Evolutionary conservation across 225 moss, liverwort and hornwort species (phyloP).

Genomic region (Anthoceros angustus): DNA sequence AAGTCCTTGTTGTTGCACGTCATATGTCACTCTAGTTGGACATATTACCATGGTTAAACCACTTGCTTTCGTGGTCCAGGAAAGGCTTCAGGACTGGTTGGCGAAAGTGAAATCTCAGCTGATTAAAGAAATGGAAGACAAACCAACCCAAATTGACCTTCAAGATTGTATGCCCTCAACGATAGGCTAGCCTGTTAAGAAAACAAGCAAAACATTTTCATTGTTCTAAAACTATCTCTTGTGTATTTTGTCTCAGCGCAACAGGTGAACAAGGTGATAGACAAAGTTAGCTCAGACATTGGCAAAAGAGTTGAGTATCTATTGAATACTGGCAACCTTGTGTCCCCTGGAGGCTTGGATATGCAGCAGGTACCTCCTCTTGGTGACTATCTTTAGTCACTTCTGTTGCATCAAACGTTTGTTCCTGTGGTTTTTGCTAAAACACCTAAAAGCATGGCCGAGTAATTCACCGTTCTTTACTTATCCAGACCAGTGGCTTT

Average conservation of each 20-base stretch:
- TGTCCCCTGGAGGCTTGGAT: conserved; percentile 76
- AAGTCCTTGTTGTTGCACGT: not conserved
- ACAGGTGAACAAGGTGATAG: conserved; percentile 69
- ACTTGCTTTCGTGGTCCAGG: conserved; percentile 25
- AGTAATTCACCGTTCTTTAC: not conserved
- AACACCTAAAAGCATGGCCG: too few relatives aligned
- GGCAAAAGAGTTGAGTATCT: conserved; percentile 86
- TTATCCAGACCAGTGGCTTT: conserved; percentile 53
- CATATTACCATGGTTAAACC: not conserved
- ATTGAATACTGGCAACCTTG: conserved; percentile 73
- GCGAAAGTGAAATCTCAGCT: conserved; percentile 47
- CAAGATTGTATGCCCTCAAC: conserved; percentile 42
- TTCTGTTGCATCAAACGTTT: conserved; percentile 6
- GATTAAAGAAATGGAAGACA: conserved; percentile 65
- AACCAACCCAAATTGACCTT: conserved; percentile 57
- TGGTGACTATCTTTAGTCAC: not conserved
- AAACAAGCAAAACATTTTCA: not conserved
- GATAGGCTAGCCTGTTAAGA: too few relatives aligned
- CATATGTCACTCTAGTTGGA: not conserved
- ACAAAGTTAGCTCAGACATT: conserved; percentile 48
- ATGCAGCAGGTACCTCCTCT: conserved; percentile 52
- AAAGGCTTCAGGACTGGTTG: conserved; percentile 95
- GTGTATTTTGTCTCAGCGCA: conserved; percentile 32
- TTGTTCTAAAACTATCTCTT: conserved; percentile 16
- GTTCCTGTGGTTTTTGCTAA: not conserved